Evolutionary conservation across 1,139 yeast genomes (phyloP).

Genomic region (Blastobotrys apis): DNA sequence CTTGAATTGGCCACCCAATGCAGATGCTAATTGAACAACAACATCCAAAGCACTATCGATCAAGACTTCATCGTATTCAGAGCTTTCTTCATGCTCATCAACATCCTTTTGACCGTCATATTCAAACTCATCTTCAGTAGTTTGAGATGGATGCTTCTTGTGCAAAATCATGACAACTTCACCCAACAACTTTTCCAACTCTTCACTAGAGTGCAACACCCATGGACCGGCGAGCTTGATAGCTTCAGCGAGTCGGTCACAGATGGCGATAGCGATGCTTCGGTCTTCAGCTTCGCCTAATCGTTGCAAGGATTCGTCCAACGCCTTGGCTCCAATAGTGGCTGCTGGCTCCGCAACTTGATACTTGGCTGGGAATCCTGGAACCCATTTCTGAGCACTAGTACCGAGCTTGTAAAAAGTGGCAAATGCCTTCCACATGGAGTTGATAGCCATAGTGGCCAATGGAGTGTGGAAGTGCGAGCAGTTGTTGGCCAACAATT

Average conservation of each 20-base stretch:
- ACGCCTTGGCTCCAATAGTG: conserved; percentile 58
- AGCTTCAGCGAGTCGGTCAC: conserved; percentile 71
- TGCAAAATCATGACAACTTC: conserved; percentile 68
- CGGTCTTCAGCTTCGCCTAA: conserved; percentile 75
- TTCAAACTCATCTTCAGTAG: conserved; percentile 53
- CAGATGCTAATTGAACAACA: conserved; percentile 66
- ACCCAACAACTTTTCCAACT: conserved; percentile 62
- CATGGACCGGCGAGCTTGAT: conserved; percentile 68
- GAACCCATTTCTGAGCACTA: conserved; percentile 49
- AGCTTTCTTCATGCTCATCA: conserved; percentile 58
- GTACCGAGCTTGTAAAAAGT: conserved; percentile 53
- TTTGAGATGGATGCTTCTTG: conserved; percentile 80
- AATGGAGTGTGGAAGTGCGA: conserved; percentile 82
- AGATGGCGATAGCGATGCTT: conserved; percentile 72
- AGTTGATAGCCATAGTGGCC: conserved; percentile 79
- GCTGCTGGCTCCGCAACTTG: conserved; percentile 41
- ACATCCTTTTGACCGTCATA: conserved; percentile 46
- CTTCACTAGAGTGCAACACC: conserved; percentile 55
- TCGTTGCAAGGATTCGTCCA: conserved; percentile 58
- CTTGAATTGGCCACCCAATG: conserved; percentile 70
- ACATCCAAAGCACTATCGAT: conserved; percentile 86
- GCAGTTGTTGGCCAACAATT: conserved; percentile 63
- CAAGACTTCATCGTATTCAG: conserved; percentile 83
- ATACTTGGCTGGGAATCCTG: conserved; percentile 58
- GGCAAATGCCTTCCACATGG: conserved; percentile 77